Base-by-base conservation (phyloP, 1,284 basidiomycete species). In the Athelia psychrophila region DNA sequence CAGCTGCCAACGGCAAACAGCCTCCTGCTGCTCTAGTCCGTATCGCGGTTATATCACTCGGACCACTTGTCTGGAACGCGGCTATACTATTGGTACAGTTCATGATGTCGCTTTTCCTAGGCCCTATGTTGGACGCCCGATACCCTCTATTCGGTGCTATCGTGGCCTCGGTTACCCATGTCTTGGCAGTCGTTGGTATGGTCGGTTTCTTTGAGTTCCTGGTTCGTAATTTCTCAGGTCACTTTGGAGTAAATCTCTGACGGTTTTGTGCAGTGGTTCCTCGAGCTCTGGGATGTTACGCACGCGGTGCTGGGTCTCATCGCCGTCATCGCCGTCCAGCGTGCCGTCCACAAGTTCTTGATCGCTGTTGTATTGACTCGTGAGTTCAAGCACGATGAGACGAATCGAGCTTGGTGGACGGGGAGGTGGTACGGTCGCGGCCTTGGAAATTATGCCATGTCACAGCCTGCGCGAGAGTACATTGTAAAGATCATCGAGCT, bases 371-470 rank as follows among this genome's bases (percentile, higher is more conserved):
- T 95, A 81, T 76, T 98, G 38, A 91, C 93, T 27, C 87, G 95
- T 58, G 95, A 98, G 72, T 95, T 96, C 81, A 97, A 97, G 75
- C 93, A 96, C 64, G 95, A 98, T 67, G 94, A 97, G 75, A 95
- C 93, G 19, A 97, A 97, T 73, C 81, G 93, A 30, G 94, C 94
- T 9, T 98, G 94, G 94, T 98, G 95, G 95, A 95, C 93, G 38
- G 94, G 95, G 64, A 84, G 91, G 59, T 97, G 94, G 94, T 95
- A 94, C 68, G 93, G 93, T 51, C 88, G 94, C 47, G 93, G 93
- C 3, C 79, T 97, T 30, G 95, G 94, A 38, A 65, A 83, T 3
- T 88, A 93, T 68, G 91, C 86, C 44, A 88, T 95, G 80, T 93
- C 91, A 18, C 95, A 92, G 67, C 89, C 90, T 16, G 86, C 84